Evolutionary conservation across 2,329 filamentous ascomycete species (phyloP).

Genomic region (Herpotrichia juniperi): DNA sequence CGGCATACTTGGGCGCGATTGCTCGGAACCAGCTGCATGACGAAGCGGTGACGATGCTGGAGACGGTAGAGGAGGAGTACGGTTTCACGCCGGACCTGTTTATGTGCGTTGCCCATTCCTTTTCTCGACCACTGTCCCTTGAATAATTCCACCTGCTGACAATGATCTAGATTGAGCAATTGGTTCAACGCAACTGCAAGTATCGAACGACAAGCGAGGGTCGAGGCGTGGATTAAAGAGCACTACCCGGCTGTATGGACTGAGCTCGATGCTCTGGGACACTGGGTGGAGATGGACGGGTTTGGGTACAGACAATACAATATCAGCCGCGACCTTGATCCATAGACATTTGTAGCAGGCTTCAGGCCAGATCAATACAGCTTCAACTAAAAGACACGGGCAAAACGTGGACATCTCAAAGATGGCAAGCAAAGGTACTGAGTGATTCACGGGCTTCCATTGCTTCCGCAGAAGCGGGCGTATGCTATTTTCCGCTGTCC

Average conservation of each 20-base stretch:
- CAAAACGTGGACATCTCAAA: not conserved
- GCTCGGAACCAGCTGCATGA: slow-evolving; percentile 74
- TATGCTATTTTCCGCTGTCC: no score
- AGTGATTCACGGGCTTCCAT: no score
- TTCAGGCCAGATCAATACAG: not conserved
- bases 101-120: slow-evolving; percentile 64
- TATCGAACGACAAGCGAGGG: slow-evolving; percentile 68
- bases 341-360: slow-evolving; percentile 23
- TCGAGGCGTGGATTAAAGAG: slow-evolving; percentile 75
- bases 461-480: no score
- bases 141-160: no score
- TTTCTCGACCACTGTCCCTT: no score
- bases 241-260: slow-evolving; percentile 73
- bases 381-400: not conserved
- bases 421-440: not conserved
- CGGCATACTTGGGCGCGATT: slow-evolving; percentile 77
- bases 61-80: slow-evolving; percentile 69
- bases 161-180: slow-evolving; percentile 66
- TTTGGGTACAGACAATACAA: slow-evolving; percentile 45
- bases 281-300: slow-evolving; percentile 41
- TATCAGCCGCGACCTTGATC: slow-evolving; percentile 40
- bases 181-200: slow-evolving; percentile 76
- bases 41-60: slow-evolving; percentile 69
- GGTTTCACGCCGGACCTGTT: slow-evolving; percentile 71
- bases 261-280: slow-evolving; percentile 63